Conservation (phyloP, 345 rosid species). For the Citrus sp. region DNA sequence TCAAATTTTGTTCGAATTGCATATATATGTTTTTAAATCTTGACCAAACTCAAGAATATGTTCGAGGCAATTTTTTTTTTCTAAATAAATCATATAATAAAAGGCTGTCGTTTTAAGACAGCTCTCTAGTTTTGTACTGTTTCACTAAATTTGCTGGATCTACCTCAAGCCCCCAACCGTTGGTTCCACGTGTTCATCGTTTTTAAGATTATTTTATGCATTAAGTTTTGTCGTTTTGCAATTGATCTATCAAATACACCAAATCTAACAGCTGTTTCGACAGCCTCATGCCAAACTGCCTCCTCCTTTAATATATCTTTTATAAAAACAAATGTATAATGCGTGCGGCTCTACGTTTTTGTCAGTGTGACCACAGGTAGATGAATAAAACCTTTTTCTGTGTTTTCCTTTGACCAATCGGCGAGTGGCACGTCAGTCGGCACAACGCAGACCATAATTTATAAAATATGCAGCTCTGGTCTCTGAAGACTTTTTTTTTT, state of each 20-base stretch:
- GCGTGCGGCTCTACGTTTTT: too few species aligned
- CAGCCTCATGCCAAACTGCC: background rate
- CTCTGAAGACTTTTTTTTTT: background rate
- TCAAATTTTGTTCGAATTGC: background rate
- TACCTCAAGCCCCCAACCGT: background rate
- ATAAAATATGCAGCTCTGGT: background rate
- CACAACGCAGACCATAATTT: background rate
- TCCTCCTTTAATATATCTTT: background rate
- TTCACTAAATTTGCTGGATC: background rate
- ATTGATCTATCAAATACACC: background rate
- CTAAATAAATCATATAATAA: too few species aligned
- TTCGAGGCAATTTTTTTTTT: background rate
- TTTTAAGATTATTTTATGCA: background rate
- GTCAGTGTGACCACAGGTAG: background rate
- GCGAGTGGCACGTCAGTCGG: background rate
- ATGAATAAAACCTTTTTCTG: background rate
- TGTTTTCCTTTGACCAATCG: background rate
- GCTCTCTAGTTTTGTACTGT: background rate
- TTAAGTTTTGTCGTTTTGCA: background rate
- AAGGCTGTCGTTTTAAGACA: background rate
- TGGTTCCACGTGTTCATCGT: background rate
- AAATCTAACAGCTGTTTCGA: conserved; percentile 3
- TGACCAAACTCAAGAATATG: background rate
- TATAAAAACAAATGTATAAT: too few species aligned
- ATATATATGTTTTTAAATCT: too few species aligned